A percentile compares a stretch with the other conserved stretches of the same genome.
These are phyloP conservation scores for Papiliotrema terrestris DNA, from an alignment of 1,284 basidiomycete genomes.

Conservation along the genomic window DNA sequence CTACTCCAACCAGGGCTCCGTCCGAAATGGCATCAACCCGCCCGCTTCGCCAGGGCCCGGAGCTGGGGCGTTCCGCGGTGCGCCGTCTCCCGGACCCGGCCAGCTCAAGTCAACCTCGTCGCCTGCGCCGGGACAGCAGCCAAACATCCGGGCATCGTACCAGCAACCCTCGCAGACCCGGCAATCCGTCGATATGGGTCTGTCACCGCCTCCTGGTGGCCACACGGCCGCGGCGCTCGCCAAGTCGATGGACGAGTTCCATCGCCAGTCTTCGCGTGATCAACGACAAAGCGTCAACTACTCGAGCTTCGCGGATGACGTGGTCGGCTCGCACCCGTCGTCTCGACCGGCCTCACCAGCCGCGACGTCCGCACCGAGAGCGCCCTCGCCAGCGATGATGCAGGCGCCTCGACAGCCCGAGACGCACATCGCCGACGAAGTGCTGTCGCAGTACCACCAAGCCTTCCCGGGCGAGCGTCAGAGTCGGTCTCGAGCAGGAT, in stretches of 20 bases:
- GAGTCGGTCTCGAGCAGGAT: slow-evolving; percentile 48
- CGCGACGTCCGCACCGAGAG: slow-evolving; percentile 34
- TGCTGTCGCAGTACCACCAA: slow-evolving; percentile 73
- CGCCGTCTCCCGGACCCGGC: slow-evolving; percentile 5
- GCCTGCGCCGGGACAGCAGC: background rate
- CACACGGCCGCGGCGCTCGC: slow-evolving; percentile 50
- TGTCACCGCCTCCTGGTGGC: slow-evolving; percentile 46
- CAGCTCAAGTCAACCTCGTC: background rate
- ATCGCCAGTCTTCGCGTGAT: slow-evolving; percentile 32
- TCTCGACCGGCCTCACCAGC: slow-evolving; percentile 73
- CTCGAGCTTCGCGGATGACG: slow-evolving; percentile 58
- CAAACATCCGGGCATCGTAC: background rate
- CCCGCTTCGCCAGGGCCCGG: slow-evolving; percentile 30
- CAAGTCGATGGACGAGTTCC: slow-evolving; percentile 48
- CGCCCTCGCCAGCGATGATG: slow-evolving; percentile 62
- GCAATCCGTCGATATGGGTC: slow-evolving; percentile 33
- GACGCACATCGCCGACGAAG: slow-evolving; percentile 63
- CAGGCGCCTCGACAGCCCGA: slow-evolving; percentile 57
- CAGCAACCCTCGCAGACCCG: background rate
- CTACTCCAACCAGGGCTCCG: slow-evolving; percentile 25
- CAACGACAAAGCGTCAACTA: slow-evolving; percentile 51
- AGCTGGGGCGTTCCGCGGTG: background rate
- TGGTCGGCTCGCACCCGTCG: slow-evolving; percentile 69
- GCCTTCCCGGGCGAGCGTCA: slow-evolving; percentile 77
- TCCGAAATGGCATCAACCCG: slow-evolving; percentile 20